Base-by-base conservation (phyloP, 1,284 basidiomycete species). In the Tranzscheliella williamsii region DNA sequence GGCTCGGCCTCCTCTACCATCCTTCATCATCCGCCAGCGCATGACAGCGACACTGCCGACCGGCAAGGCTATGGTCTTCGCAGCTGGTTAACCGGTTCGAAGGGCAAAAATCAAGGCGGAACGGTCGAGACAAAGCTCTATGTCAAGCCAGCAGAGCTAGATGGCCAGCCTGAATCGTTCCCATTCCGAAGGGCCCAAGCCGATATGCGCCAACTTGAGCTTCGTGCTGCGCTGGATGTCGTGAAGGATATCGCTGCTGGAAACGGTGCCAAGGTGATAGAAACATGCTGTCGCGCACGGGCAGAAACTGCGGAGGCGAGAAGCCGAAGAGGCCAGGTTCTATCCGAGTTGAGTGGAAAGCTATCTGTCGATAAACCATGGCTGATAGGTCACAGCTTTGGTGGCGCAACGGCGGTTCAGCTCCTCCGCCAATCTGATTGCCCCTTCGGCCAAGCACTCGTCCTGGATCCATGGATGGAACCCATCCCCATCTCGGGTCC, bases 381-480 rank as follows among this genome's bases (percentile, higher is more conserved):
- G 58, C 30, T 62, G 12, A 46, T 67, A 18, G 70, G 70, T 18
- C 70, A 73, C 57, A 60, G 54, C 38, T 73, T 67, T 26, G 70
- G 70, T 18, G 68, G 60, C 11, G 48, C 60, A 5, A 73, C 69
- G 1, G 58, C 55, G 2, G 48, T 70, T 29, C 47, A 67, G 17
- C 29, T 50, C 6, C 35, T 63, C 6, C 47, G 50, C 4, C 38
- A 44, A 24, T 48, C 62, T 13, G 46, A 49, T 16, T 48, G 51
- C n/a, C 46, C 60, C 16, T 64, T 67, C 26, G 43, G 44, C 4
- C 47, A 62, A 22, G 57, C 63, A 5, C 48, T 70, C 5, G 48
- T 67, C 7, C 49, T 70, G 12, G 64, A 70, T 36, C 67, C 67
- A 1, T 70, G 67, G 67, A 47, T 71, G 11, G 68, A 71, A 27